phyloP scores from a whole-genome alignment of 768 basidiomycete genomes.

The Mycena amicta region DNA sequence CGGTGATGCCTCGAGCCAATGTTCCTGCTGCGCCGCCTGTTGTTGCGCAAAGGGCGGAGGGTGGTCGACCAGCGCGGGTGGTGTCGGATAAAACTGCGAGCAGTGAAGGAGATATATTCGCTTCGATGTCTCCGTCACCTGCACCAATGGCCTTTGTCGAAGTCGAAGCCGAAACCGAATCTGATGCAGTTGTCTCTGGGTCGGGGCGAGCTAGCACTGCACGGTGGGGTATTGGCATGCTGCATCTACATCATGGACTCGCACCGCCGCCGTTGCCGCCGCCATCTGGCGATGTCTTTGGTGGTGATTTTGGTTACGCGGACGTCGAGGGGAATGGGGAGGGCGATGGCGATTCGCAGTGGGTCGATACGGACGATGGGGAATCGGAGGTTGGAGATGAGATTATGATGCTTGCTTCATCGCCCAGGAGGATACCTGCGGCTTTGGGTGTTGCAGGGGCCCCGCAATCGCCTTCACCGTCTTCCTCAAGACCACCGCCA shows the following conservation, averaged over 20 bases:
- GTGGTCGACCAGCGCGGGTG: neutral
- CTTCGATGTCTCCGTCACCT: slow-evolving; percentile 8
- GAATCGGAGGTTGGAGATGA: slow-evolving; percentile 10
- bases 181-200: too few relatives aligned
- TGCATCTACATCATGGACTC: neutral
- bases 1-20: neutral
- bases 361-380: slow-evolving; percentile 24
- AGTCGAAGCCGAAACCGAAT: too few relatives aligned
- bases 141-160: too few relatives aligned
- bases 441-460: too few relatives aligned
- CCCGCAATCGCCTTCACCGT: too few relatives aligned
- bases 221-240: neutral
- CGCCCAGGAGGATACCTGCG: too few relatives aligned
- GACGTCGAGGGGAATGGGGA: too few relatives aligned
- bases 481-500: neutral
- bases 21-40: neutral
- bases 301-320: too few relatives aligned
- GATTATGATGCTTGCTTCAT: neutral
- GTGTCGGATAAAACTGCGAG: neutral
- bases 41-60: neutral
- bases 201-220: neutral
- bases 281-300: neutral
- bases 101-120: slow-evolving; percentile 5
- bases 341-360: slow-evolving; percentile 11
- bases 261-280: neutral